These are phyloP conservation scores for Castanopsis chinensis DNA, from an alignment of 306 rosid species.

Conservation along the genomic window DNA sequence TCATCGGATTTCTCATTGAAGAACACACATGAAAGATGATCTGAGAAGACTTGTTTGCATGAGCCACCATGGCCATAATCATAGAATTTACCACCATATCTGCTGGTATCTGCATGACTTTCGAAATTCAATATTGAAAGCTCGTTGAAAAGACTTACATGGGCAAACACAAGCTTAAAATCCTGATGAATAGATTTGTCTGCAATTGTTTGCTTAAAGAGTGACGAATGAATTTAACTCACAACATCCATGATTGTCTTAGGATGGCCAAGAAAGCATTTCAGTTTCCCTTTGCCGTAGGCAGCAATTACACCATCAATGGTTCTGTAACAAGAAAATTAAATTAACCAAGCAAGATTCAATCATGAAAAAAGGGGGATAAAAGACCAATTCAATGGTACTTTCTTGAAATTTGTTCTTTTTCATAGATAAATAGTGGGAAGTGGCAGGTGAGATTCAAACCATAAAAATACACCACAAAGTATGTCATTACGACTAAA, in stretches of 20 bases:
- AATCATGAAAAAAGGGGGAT: not conserved
- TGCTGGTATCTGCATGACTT: slow-evolving; percentile 42
- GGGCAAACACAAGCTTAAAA: not conserved
- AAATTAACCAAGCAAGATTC: not conserved
- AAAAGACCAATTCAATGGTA: not conserved
- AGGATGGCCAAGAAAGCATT: slow-evolving; percentile 31
- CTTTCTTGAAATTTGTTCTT: no score
- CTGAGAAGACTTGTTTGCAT: slow-evolving; percentile 11
- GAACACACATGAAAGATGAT: slow-evolving; percentile 44
- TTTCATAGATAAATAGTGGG: no score
- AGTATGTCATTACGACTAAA: no score
- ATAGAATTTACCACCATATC: slow-evolving; percentile 48
- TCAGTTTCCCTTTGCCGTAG: slow-evolving; percentile 40
- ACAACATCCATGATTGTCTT: slow-evolving; percentile 32
- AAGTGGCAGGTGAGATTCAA: no score
- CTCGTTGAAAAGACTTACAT: not conserved
- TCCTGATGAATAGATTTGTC: not conserved
- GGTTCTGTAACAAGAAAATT: slow-evolving; percentile 26
- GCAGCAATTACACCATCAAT: slow-evolving; percentile 33
- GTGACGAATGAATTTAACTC: not conserved
- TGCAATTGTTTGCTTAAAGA: not conserved
- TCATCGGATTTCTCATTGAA: slow-evolving; percentile 32
- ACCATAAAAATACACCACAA: no score
- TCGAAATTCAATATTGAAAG: not conserved
- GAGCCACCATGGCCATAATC: slow-evolving; percentile 28